A percentile compares a stretch with the other conserved stretches of the same genome.
Evolutionary conservation across 495 filamentous ascomycete genomes (phyloP).

Genomic region (Geopyxis carbonaria): DNA sequence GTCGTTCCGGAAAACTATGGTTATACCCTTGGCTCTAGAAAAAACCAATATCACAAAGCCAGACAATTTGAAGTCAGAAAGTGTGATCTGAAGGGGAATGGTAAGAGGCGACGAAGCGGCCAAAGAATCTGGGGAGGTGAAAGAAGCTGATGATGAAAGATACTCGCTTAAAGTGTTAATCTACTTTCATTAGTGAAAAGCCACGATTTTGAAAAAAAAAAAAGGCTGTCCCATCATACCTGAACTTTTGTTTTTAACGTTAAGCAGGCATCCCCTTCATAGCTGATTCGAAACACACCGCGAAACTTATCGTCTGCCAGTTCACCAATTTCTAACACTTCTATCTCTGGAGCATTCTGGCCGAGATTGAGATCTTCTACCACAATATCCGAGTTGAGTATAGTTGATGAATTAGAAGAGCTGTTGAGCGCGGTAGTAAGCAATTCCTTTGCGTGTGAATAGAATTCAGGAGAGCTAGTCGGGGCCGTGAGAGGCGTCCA

Average conservation of each 20-base stretch:
- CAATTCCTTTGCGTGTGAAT: constrained; percentile 73
- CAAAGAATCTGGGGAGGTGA: constrained; percentile 75
- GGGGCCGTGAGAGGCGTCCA: constrained; percentile 96
- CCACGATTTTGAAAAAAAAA: background rate
- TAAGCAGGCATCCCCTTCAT: constrained; percentile 78
- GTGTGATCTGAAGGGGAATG: constrained; percentile 86
- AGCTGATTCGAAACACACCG: constrained; percentile 96
- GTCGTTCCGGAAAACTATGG: constrained; percentile 90
- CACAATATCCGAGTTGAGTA: constrained; percentile 82
- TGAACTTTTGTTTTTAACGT: constrained; percentile 87
- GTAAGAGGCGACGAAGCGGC: constrained; percentile 79
- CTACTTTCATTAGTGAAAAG: constrained; percentile 25
- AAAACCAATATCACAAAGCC: constrained; percentile 93
- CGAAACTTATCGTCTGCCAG: constrained; percentile 87
- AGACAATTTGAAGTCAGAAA: constrained; percentile 92
- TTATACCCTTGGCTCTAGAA: constrained; percentile 86
- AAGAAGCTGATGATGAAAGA: constrained; percentile 70
- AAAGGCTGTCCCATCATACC: constrained; percentile 27
- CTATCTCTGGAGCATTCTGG: constrained; percentile 71
- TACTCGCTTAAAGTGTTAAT: constrained; percentile 92
- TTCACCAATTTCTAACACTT: constrained; percentile 91
- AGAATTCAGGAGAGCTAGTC: constrained; percentile 44
- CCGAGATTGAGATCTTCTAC: constrained; percentile 92
- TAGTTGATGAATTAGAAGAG: constrained; percentile 89
- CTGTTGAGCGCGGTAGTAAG: constrained; percentile 88